Percentiles rank a stretch among this genome's conserved stretches.
Conservation (phyloP, 1,139 yeast genomes). For the Kodamaea alishanica region DNA sequence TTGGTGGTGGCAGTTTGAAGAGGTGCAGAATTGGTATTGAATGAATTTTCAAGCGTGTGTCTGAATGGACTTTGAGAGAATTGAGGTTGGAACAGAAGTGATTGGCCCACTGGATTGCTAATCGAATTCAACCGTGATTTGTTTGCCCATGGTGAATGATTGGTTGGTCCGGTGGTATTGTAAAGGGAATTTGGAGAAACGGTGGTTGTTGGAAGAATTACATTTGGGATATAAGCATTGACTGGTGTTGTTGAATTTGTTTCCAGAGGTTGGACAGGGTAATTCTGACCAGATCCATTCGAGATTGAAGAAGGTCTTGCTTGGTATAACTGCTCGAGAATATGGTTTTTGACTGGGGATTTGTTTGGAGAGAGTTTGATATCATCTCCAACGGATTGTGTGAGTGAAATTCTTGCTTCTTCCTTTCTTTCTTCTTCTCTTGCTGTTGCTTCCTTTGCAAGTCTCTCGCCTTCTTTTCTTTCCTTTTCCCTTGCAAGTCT, state of each 20-base stretch:
- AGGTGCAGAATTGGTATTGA: background rate
- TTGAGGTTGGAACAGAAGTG: slow-evolving; percentile 8
- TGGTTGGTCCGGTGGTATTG: slow-evolving; percentile 5
- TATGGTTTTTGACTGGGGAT: slow-evolving; percentile 25
- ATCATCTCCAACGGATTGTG: slow-evolving; percentile 6
- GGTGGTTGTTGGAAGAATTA: slow-evolving; percentile 6
- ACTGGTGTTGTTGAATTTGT: slow-evolving; percentile 4
- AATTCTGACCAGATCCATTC: slow-evolving; percentile 16
- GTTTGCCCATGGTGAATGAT: slow-evolving; percentile 16
- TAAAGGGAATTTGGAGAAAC: slow-evolving; percentile 11
- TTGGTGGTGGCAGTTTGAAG: slow-evolving; percentile 7
- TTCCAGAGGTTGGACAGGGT: slow-evolving; percentile 10
- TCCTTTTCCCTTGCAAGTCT: slow-evolving; percentile 29
- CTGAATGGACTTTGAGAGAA: background rate
- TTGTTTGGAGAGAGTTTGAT: slow-evolving; percentile 1
- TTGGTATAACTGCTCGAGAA: slow-evolving; percentile 35
- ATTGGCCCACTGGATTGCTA: slow-evolving; percentile 2
- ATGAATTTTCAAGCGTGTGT: background rate
- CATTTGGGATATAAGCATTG: slow-evolving; percentile 1
- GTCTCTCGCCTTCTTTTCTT: slow-evolving; percentile 14
- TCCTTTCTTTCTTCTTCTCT: slow-evolving; percentile 4
- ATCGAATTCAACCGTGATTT: slow-evolving; percentile 14
- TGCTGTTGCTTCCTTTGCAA: slow-evolving; percentile 7
- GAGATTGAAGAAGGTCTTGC: slow-evolving; percentile 29
- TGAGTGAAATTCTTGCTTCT: slow-evolving; percentile 4